A percentile compares a stretch with the other conserved stretches of the same genome.
Evolutionary conservation across 768 basidiomycete species (phyloP).

Genomic region (Boletus sensibilis): DNA sequence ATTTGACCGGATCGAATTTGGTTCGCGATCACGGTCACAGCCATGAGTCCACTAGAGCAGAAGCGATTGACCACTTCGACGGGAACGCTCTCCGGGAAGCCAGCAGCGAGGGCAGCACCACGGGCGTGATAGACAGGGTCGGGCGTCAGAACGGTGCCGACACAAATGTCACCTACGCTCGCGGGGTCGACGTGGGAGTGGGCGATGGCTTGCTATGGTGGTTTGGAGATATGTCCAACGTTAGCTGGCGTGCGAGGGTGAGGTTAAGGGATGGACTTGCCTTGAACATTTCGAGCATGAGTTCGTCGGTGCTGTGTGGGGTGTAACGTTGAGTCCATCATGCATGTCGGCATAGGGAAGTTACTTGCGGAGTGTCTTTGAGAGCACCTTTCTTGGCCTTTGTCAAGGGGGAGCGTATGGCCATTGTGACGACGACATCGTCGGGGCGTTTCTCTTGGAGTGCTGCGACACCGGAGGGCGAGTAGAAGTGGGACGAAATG

Average conservation of each 20-base stretch:
- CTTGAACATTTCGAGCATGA: slow-evolving; percentile 81
- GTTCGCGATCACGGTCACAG: slow-evolving; percentile 72
- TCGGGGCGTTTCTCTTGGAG: slow-evolving; percentile 61
- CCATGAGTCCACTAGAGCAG: slow-evolving; percentile 87
- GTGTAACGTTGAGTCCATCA: slow-evolving; percentile 11
- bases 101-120: slow-evolving; percentile 73
- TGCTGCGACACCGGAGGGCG: slow-evolving; percentile 45
- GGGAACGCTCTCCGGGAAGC: slow-evolving; percentile 75
- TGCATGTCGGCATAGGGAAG: neutral
- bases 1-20: slow-evolving; percentile 77
- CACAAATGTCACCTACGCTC: slow-evolving; percentile 72
- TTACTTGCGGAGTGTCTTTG: slow-evolving; percentile 62
- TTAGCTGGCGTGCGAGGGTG: neutral
- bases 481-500: slow-evolving; percentile 56
- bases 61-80: slow-evolving; percentile 76
- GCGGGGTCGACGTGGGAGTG: slow-evolving; percentile 60
- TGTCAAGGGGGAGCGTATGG: slow-evolving; percentile 72
- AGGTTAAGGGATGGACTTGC: slow-evolving; percentile 30
- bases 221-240: neutral
- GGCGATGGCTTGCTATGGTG: slow-evolving; percentile 52
- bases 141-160: slow-evolving; percentile 72
- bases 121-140: slow-evolving; percentile 70
- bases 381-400: slow-evolving; percentile 75
- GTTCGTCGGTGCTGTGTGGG: slow-evolving; percentile 63
- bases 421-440: slow-evolving; percentile 82